phyloP scores from a whole-genome alignment of 164 flowering plant genomes.

The Vitis amurensis region DNA sequence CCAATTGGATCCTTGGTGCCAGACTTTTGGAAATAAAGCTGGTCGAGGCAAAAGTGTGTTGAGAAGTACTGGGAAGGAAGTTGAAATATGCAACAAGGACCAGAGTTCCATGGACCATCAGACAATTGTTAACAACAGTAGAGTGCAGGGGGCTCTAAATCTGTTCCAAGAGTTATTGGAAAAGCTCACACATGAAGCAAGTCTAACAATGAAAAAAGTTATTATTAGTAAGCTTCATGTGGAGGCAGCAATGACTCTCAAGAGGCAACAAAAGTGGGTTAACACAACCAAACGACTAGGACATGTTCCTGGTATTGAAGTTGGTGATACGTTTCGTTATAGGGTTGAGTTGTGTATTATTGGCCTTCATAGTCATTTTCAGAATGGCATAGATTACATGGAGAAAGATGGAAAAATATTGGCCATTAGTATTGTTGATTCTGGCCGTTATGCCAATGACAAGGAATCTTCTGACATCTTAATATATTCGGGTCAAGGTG shows the following conservation, averaged over 20 bases:
- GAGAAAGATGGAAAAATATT: background rate
- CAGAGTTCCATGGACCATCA: no score
- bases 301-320: conserved; percentile 17
- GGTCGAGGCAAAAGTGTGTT: no score
- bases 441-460: conserved; percentile 18
- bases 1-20: no score
- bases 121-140: background rate
- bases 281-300: conserved; percentile 12
- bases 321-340: conserved; percentile 10
- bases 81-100: no score
- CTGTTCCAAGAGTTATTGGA: background rate
- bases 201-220: background rate
- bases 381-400: conserved; percentile 13
- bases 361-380: conserved; percentile 15
- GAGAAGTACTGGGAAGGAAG: no score
- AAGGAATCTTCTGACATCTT: conserved; percentile 1
- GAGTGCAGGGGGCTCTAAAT: background rate
- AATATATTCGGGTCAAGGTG: conserved; percentile 21
- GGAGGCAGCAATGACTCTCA: conserved; percentile 3
- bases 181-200: background rate
- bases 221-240: background rate
- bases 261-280: conserved; percentile 1
- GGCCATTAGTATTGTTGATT: conserved; percentile 24
- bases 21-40: no score
- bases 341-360: conserved; percentile 17